These are phyloP conservation scores for Vitis hybrid DNA, from an alignment of 177 flowering plant species.

Conservation along the genomic window DNA sequence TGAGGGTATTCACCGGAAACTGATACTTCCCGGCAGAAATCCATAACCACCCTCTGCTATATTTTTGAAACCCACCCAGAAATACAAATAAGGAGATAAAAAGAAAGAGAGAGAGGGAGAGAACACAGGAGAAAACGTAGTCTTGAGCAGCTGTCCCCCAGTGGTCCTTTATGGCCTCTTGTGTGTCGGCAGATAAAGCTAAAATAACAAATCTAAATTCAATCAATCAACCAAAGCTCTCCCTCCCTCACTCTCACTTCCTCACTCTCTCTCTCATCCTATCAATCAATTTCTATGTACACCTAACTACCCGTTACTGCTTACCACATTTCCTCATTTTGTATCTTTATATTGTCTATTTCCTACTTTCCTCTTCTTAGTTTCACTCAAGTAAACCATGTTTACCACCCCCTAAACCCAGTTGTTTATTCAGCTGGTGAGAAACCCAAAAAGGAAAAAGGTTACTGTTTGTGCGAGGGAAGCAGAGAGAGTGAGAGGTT, in stretches of 20 bases:
- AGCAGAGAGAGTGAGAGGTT: too few relatives aligned
- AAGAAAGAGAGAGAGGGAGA: conserved; percentile 1
- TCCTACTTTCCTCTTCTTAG: not conserved
- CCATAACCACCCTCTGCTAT: conserved; percentile 27
- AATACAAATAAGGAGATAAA: not conserved
- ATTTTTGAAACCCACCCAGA: not conserved
- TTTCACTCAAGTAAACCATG: too few relatives aligned
- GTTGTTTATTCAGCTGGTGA: too few relatives aligned
- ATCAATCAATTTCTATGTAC: not conserved
- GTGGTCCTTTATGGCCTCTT: conserved; percentile 23
- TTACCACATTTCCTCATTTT: too few relatives aligned
- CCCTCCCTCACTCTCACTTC: not conserved
- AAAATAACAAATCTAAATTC: conserved; percentile 12
- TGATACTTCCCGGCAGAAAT: conserved; percentile 40
- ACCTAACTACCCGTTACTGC: not conserved
- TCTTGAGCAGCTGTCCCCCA: not conserved
- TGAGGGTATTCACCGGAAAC: conserved; percentile 34
- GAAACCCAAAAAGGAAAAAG: too few relatives aligned
- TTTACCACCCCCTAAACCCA: too few relatives aligned
- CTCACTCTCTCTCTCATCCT: not conserved
- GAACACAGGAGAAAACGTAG: not conserved
- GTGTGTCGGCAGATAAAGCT: conserved; percentile 48
- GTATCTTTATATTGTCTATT: not conserved
- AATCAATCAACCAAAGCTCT: conserved; percentile 8
- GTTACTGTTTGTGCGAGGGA: not conserved